Evolutionary conservation across 225 moss, liverwort and hornwort species (phyloP), one percentile per base, ranked within the genome.

Genomic region (Pleurozium schreberi): DNA sequence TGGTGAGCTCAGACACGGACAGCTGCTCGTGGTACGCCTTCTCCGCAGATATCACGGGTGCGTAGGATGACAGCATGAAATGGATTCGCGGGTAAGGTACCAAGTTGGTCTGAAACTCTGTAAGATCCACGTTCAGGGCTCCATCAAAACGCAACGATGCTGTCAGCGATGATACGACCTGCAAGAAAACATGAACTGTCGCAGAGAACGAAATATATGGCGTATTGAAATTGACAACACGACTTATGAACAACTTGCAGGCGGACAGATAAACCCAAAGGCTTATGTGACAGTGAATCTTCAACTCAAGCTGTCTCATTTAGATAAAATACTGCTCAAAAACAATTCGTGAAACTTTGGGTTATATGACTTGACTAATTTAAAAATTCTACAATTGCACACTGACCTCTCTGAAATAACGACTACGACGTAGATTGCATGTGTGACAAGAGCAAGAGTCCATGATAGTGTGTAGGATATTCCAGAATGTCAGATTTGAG

Each of bases 11-110:
- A 13, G 91, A 91, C 75, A 95, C 95, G 30, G 93, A 96, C 11
- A 95, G 92, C 89, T 96, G 93, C 91, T 95, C 93, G 66, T 94
- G 95, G 90, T 96, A 96, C 26, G 94, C 95, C 86, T 96, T 96
- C 90, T 95, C 96, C 5, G 95, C 94, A 10, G 94, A 95, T 66
- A 95, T 93, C 63, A 96, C 92, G 0, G 95, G 95, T 45, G 94
- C 94, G 84, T 96, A 95, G 18, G 94, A 95, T 4, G 94, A 96
- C 31, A 96, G 57, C 94, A 96, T 96, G 84, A 96, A 96, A 86
- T 94, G 94, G 60, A 96, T 95, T 25, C 93, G 89, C 22, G 94
- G 96, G 77, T 96, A 96, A 12, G 95, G 95, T 31, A 96, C 96
- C 84, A 96, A 88, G 70, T 96, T 96, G 8, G 96, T 95, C 88